Base-by-base conservation (phyloP, 2,329 filamentous ascomycete genomes). In the Ceratocystis smalleyi region DNA sequence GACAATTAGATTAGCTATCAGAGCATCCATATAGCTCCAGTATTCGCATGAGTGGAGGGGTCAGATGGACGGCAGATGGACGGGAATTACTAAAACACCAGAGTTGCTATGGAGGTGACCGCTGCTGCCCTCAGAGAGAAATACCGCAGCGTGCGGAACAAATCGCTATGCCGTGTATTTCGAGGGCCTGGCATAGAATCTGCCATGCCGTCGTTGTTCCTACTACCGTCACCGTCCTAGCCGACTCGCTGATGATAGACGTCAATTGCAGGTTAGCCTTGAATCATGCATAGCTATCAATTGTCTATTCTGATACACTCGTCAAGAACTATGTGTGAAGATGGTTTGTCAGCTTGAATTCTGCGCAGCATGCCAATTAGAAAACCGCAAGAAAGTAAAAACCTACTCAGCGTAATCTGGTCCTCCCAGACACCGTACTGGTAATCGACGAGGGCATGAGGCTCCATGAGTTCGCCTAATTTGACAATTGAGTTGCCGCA, bases 371-470 rank as follows among this genome's bases (percentile, higher is more conserved):
- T 66, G 63, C 61, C 35, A 61, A 60, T 63, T 65, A 65, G 27
- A 6, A 15, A 15, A 10, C 47, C 47, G 61, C 40, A 59, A 64
- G 64, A 63, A 66, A 68, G 64, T 63, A 43, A 24, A 19, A 43
- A 80, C 88, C 75, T 78, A 96, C 91, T 81, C 66, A 83, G 82
- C 69, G 94, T 83, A 69, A 97, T 96, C 71, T 89, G 85, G 72
- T 97, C 91, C 75, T 97, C 94, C 83, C 90, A 95, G 30, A 97
- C 89, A 7, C 94, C 94, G 77, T 96, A 95, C 71, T 97, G 88
- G 73, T 97, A 99, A 75, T 99, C 94, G 10, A 99, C 90, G 59
- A 99, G 77, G n/a, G 94, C 94, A 72, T 95, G 86, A 69, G 87
- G 86, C 74, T 97, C 92, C 67, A 97, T 82, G 61, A 83, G 83